phyloP scores from a whole-genome alignment of 2,329 filamentous ascomycete species.

The Calonectria naviculata region DNA sequence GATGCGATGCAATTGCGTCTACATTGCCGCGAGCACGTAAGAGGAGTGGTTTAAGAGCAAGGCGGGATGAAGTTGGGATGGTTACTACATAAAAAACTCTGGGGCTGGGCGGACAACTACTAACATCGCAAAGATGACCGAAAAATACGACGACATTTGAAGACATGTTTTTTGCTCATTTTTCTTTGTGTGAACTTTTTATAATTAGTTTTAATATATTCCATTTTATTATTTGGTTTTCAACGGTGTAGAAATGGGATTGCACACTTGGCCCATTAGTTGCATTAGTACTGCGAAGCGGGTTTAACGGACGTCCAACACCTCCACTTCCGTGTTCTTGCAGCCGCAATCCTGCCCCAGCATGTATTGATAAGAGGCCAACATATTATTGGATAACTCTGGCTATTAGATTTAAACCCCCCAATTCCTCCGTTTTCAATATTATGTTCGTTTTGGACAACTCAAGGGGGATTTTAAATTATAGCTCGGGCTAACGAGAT shows the following conservation, averaged over 20 bases:
- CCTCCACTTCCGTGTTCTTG: neutral
- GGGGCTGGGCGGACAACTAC: neutral
- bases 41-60: neutral
- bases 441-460: neutral
- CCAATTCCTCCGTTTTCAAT: no score
- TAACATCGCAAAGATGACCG: neutral
- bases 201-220: neutral
- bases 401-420: no score
- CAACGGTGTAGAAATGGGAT: neutral
- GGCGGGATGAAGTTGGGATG: neutral
- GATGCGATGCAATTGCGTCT: conserved; percentile 12
- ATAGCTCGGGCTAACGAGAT: neutral
- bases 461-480: neutral
- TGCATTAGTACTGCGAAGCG: neutral
- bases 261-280: neutral
- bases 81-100: neutral
- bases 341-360: neutral
- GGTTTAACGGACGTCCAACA: neutral
- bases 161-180: no score
- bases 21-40: conserved; percentile 9
- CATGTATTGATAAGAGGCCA: neutral
- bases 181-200: neutral
- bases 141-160: no score
- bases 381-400: neutral
- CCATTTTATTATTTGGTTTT: neutral